Evolutionary conservation across 495 filamentous ascomycete species (phyloP).

Genomic region (Aspergillus mulundensis): DNA sequence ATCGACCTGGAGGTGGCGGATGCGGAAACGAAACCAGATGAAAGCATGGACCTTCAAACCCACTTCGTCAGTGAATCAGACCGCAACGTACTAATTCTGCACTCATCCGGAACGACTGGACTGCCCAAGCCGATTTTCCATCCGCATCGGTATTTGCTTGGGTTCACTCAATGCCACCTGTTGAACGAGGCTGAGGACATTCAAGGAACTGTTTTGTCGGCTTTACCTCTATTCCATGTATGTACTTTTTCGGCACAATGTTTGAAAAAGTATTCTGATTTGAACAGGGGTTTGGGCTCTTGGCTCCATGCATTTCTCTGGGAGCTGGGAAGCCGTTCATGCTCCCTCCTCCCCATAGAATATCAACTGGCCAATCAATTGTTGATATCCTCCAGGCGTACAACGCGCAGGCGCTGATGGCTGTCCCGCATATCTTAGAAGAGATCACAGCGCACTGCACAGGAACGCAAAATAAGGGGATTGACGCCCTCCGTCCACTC

Average conservation of each 20-base stretch:
- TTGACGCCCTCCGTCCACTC: constrained; percentile 23
- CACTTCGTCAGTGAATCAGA: constrained; percentile 17
- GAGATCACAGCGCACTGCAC: constrained; percentile 33
- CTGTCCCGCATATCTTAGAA: constrained; percentile 45
- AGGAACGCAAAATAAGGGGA: constrained; percentile 19
- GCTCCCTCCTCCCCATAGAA: constrained; percentile 26
- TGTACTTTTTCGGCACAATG: too few relatives aligned
- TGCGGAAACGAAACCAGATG: too few relatives aligned
- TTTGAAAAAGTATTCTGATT: too few relatives aligned
- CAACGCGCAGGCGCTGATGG: constrained; percentile 35
- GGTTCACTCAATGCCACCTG: constrained; percentile 31
- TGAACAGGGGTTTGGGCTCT: constrained; percentile 39
- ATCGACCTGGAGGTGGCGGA: too few relatives aligned
- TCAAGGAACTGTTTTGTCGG: constrained; percentile 35
- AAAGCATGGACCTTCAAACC: background rate
- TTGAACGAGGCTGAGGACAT: constrained; percentile 25
- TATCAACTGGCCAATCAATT: constrained; percentile 27
- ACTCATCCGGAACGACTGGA: constrained; percentile 48
- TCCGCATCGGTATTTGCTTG: constrained; percentile 39
- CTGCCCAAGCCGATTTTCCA: constrained; percentile 43
- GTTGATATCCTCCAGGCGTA: constrained; percentile 23
- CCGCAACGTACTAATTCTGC: constrained; percentile 38
- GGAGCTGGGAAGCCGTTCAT: constrained; percentile 37
- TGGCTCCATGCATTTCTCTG: constrained; percentile 37
- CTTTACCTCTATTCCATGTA: constrained; percentile 43